phyloP scores from a whole-genome alignment of 257 asterid species.

The Petrea volubilis region DNA sequence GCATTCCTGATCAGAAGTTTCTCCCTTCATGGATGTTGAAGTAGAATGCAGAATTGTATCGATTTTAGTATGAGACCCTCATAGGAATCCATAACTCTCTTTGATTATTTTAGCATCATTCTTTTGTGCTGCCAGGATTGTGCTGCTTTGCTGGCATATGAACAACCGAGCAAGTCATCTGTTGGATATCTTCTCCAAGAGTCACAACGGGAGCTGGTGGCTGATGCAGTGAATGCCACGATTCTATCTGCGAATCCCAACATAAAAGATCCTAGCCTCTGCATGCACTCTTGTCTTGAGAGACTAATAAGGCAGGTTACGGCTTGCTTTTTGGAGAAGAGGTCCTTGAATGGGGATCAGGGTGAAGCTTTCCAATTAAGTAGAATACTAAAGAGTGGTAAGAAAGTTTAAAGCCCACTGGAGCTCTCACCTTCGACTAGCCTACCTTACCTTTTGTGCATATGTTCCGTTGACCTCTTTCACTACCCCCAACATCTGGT shows the following conservation, averaged over 20 bases:
- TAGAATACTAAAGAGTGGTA: slow-evolving; percentile 55
- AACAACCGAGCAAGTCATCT: slow-evolving; percentile 63
- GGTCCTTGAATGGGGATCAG: slow-evolving; percentile 72
- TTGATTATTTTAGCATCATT: not conserved
- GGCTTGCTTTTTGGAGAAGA: slow-evolving; percentile 75
- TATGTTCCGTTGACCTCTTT: not conserved
- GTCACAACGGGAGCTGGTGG: slow-evolving; percentile 83
- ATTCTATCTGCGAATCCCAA: slow-evolving; percentile 66
- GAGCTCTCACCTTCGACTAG: not conserved
- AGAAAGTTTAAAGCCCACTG: slow-evolving; percentile 32
- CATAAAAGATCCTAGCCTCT: slow-evolving; percentile 40
- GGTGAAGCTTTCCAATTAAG: slow-evolving; percentile 82
- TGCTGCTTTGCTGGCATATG: slow-evolving; percentile 88
- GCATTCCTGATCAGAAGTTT: no score
- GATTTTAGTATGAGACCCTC: not conserved
- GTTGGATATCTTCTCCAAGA: slow-evolving; percentile 86
- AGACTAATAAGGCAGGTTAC: slow-evolving; percentile 73
- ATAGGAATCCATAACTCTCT: not conserved
- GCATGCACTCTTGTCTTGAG: slow-evolving; percentile 81
- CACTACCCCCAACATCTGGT: not conserved
- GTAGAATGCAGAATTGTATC: not conserved
- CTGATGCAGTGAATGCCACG: slow-evolving; percentile 85
- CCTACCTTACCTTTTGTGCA: slow-evolving; percentile 23
- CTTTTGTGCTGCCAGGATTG: slow-evolving; percentile 63
- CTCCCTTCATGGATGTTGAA: not conserved